Evolutionary conservation across 345 rosid species (phyloP).

Genomic region (Nasturtium officinale): DNA sequence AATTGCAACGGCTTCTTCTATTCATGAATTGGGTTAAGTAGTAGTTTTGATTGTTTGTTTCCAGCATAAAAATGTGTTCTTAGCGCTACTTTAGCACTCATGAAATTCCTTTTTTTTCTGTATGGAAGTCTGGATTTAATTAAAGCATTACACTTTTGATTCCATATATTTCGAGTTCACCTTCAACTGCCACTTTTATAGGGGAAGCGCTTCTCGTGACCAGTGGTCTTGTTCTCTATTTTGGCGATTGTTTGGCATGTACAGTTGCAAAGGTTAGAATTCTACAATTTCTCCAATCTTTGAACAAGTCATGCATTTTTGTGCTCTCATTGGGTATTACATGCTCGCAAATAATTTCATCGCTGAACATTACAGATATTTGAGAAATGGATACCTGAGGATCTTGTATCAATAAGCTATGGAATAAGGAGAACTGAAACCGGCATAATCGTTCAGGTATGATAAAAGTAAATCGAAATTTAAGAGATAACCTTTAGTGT

Average conservation of each 20-base stretch:
- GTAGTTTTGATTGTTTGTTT: neutral
- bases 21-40: slow-evolving; percentile 1
- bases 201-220: slow-evolving; percentile 91
- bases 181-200: slow-evolving; percentile 35
- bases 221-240: slow-evolving; percentile 84
- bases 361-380: slow-evolving; percentile 54
- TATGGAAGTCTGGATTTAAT: slow-evolving; percentile 2
- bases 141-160: neutral
- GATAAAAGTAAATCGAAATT: slow-evolving; percentile 6
- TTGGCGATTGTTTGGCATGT: slow-evolving; percentile 81
- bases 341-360: neutral
- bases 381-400: slow-evolving; percentile 48
- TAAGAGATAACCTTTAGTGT: slow-evolving; percentile 22
- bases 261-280: slow-evolving; percentile 67
- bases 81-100: neutral
- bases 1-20: slow-evolving; percentile 6
- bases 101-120: neutral
- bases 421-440: slow-evolving; percentile 78
- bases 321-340: neutral
- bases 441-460: slow-evolving; percentile 74
- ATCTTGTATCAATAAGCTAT: slow-evolving; percentile 52
- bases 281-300: slow-evolving; percentile 18
- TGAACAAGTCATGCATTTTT: slow-evolving; percentile 14
- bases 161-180: neutral
- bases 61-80: neutral